Evolutionary conservation across 768 basidiomycete species (phyloP), one percentile per base, ranked within the genome.

Genomic region (Cubamyces lactineus): DNA sequence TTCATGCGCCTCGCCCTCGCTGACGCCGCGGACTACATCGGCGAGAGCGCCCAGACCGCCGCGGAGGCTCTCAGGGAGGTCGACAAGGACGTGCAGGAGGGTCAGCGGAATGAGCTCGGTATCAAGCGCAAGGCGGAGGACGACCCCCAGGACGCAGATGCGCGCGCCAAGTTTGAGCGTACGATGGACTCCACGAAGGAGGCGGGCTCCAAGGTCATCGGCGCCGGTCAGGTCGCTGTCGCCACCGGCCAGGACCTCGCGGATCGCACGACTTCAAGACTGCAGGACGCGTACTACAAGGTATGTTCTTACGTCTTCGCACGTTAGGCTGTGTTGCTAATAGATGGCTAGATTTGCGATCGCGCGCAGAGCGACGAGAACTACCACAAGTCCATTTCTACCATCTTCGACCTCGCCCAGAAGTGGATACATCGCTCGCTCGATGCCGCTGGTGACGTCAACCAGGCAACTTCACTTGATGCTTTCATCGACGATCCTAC

Each of bases 161-260:
- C 77, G 3, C 82, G 82, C 68, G 79, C 78, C 7, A 77, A 79
- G 26, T 91, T 87, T 69, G 86, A 89, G 73, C 82, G 83, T 64
- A 80, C 85, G 0, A 86, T 91, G 84, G 89, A 89, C 30, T 80
- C 80, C 0, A 76, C 83, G 11, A 90, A 87, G 70, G 79, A 75
- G 12, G 78, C 76, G 0, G 89, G 89, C 8, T 82, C 80, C 0
- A 76, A 76, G 34, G 80, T 79, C 8, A 90, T 91, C 26, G 86
- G 83, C 3, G 77, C 76, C 0, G 76, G 77, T 3, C 84, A 88
- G 67, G 70, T 72, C 0, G 77, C 79, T 3, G 74, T 77, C 2
- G 72, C 68, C 0, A 75, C 77, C 5, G 72, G 76, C 0, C 73
- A 86, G 64, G 82, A 87, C 15, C 71, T 76, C 41, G 71, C 77